Base-by-base conservation (phyloP, 2,329 filamentous ascomycete genomes). In the Fusarium sp. region DNA sequence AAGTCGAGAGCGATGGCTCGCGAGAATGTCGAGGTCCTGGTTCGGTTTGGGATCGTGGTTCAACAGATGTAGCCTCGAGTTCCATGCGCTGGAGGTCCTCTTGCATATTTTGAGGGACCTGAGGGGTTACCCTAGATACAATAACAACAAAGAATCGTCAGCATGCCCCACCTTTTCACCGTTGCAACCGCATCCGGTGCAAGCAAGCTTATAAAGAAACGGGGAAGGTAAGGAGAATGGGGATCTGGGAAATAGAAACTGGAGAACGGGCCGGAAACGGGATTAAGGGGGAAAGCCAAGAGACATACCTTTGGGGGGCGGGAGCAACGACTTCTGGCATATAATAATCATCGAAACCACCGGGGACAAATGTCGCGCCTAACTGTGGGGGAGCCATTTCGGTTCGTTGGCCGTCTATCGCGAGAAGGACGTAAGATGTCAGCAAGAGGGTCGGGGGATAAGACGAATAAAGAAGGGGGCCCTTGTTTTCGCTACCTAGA, bases 31-130 rank as follows among this genome's bases (percentile, higher is more conserved):
- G 73, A 67, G 74, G 75, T 66, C 76, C 72, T 66, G 74, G 63
- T 59, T 72, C 71, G 67, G 74, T 71, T 72, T 75, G 69, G 66
- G 72, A 72, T 78, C 78, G 77, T 75, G 75, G 74, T 58, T 77
- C 76, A 65, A 74, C 81, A 76, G 81, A 81, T 81, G 84, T 87
- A 65, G 92, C 91, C 84, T 94, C 91, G 64, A 94, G 86, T 85
- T 98, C 95, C 83, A 99, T 89, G 80, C 95, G 91, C 76, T 95
- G 92, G 71, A 99, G 88, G 81, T 93, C 95, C 77, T 97, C 91
- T 83, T 97, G 94, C 89, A 99, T 98, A 82, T 97, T 95, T 81
- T 95, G 92, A 73, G 95, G 94, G 72, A 98, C 94, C 86, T 98
- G 94, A 79, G 94, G 93, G 90, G 95, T 97, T 77, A 97, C 90